A percentile compares a stretch with the other conserved stretches of the same genome.
Evolutionary conservation across 1,284 basidiomycete species (phyloP).

Genomic region (Leccinum subspadiceum): DNA sequence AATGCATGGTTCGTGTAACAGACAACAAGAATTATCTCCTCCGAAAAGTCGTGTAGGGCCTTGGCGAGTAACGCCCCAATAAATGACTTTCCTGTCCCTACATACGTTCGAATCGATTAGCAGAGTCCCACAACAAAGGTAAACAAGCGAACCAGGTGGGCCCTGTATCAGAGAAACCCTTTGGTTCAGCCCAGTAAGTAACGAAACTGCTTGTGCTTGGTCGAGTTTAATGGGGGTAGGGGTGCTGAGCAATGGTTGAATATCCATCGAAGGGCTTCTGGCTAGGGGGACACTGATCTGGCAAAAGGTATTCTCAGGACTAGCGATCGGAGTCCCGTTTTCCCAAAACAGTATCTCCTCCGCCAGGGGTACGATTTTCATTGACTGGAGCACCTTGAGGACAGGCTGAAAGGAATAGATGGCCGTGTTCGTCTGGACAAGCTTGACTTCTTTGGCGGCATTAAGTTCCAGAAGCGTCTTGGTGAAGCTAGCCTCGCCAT

Average conservation of each 20-base stretch:
- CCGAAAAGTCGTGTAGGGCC: slow-evolving; percentile 45
- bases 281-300: slow-evolving; percentile 37
- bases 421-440: slow-evolving; percentile 59
- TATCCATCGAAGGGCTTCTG: slow-evolving; percentile 37
- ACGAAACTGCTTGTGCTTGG: slow-evolving; percentile 46
- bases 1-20: slow-evolving; percentile 70
- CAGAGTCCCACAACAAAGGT: background rate
- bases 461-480: slow-evolving; percentile 43
- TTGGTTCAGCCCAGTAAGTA: slow-evolving; percentile 53
- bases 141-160: slow-evolving; percentile 51
- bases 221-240: slow-evolving; percentile 47
- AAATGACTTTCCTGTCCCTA: slow-evolving; percentile 69
- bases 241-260: slow-evolving; percentile 39
- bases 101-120: background rate
- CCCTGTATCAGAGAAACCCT: slow-evolving; percentile 61
- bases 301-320: slow-evolving; percentile 8
- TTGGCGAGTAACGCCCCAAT: slow-evolving; percentile 63
- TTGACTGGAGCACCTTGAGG: slow-evolving; percentile 49
- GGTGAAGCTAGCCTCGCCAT: slow-evolving; percentile 39
- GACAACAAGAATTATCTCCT: slow-evolving; percentile 53
- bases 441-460: slow-evolving; percentile 35
- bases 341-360: slow-evolving; percentile 55
- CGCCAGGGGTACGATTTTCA: slow-evolving; percentile 42
- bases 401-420: slow-evolving; percentile 63
- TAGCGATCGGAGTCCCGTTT: slow-evolving; percentile 21